A percentile compares a stretch with the other conserved stretches of the same genome.
Conservation (phyloP, 805 yeast genomes). For the Sporopachydermia quercuum region DNA sequence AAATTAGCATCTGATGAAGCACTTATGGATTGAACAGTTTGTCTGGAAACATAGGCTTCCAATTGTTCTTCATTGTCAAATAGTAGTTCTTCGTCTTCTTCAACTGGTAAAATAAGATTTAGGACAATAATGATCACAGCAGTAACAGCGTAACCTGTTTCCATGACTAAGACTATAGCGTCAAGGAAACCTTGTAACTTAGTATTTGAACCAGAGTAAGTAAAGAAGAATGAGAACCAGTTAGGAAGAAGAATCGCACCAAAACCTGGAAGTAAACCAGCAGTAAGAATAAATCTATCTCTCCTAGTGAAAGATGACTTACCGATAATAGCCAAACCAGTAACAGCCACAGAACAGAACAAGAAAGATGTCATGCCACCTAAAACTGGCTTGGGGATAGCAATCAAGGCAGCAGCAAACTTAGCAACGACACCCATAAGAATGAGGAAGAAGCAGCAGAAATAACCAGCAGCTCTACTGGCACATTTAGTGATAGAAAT, state of each 20-base stretch:
- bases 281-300: conserved; percentile 43
- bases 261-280: conserved; percentile 37
- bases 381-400: conserved; percentile 18
- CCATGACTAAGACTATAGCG: conserved; percentile 42
- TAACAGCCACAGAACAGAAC: conserved; percentile 43
- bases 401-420: conserved; percentile 24
- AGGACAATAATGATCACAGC: conserved; percentile 39
- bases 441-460: conserved; percentile 29
- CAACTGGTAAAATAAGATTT: conserved; percentile 35
- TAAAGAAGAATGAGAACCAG: conserved; percentile 39
- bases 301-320: conserved; percentile 38
- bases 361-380: conserved; percentile 39
- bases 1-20: no score
- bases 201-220: conserved; percentile 32
- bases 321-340: conserved; percentile 38
- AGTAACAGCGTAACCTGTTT: conserved; percentile 41
- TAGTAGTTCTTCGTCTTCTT: conserved; percentile 25
- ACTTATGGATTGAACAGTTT: no score
- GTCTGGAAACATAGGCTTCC: neutral
- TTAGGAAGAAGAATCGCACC: conserved; percentile 36
- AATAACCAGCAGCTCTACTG: conserved; percentile 28
- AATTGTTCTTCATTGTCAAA: neutral
- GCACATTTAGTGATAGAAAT: conserved; percentile 32
- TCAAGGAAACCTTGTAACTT: conserved; percentile 34
- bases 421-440: conserved; percentile 28